Evolutionary conservation across 345 rosid genomes (phyloP).

Genomic region (Bruguiera gymnorhiza): DNA sequence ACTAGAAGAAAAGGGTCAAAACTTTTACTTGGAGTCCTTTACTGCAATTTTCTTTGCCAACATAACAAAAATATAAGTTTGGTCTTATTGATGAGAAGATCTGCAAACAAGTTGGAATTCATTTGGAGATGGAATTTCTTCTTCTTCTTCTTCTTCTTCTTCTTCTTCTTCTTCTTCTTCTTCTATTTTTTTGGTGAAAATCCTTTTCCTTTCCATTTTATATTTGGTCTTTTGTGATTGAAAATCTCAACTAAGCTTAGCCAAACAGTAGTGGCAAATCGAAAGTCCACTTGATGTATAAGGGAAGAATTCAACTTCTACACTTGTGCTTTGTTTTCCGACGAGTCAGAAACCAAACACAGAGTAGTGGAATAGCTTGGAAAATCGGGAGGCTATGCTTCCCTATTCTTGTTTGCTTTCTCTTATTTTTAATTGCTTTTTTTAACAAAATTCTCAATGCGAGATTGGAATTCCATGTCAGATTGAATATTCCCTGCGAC

Average conservation of each 20-base stretch:
- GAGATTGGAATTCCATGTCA: conserved; percentile 54
- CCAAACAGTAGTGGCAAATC: background rate
- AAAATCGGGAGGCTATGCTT: conserved; percentile 11
- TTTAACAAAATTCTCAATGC: conserved; percentile 15
- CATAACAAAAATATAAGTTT: background rate
- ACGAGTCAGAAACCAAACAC: conserved; percentile 23
- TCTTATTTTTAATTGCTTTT: conserved; percentile 14
- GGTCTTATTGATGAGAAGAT: background rate
- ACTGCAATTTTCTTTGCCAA: background rate
- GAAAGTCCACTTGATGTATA: background rate
- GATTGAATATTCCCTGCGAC: conserved; percentile 31
- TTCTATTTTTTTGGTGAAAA: no score
- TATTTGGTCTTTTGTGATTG: background rate
- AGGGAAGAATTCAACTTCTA: background rate
- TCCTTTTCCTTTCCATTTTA: background rate
- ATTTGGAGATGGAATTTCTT: background rate
- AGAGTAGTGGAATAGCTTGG: conserved; percentile 12
- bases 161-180: background rate
- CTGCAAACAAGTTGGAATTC: background rate
- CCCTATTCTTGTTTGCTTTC: conserved; percentile 7
- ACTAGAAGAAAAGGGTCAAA: no score
- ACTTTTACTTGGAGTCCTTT: background rate
- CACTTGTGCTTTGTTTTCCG: conserved; percentile 12
- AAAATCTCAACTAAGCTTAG: background rate
- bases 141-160: background rate